Base-by-base conservation (phyloP, 495 filamentous ascomycete species). In the Aspergillus leporis region DNA sequence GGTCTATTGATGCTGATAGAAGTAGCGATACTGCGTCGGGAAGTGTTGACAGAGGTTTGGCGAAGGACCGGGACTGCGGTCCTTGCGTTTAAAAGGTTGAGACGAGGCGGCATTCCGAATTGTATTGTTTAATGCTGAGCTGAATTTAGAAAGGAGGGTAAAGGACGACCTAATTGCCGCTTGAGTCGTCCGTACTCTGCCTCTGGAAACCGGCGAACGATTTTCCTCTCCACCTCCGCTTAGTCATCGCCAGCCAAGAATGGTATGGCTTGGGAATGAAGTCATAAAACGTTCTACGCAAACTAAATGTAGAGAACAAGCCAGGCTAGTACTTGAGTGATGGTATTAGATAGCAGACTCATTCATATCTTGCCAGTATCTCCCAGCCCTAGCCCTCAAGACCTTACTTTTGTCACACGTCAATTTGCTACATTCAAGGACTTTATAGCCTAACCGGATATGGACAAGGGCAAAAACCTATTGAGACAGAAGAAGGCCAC, bases 41-140 rank as follows among this genome's bases (percentile, higher is more conserved):
- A 58, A 32, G 58, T 40, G 19, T 21, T 61, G 40, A 46, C 50
- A 13, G 68, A 61, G 14, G 70, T 51, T 54, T 66, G 70, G 61
- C 72, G 71, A 53, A 79, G 48, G 51, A 65, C 69, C 19, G 71
- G 62, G 18, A 66, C 67, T 13, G 73, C 71, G 63, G 71, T 66
- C 49, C 66, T 64, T 53, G 74, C 68, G 43, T 75, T 68, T 60
- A 77, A 74, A 0, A 77, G 59, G 38, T 71, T 77, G 55, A 77
- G 59, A 53, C 73, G 64, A 14, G 76, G 74, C 28, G 75, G 63
- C 75, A 78, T 78, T 53, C 18, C 69, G 61, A 57, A 47, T 19
- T 8, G 16, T n/a, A 54, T 53, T 51, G 56, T 34, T 56, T 28
- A 52, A 59, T 41, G 50, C 19, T 54, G 43, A 14, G 40, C 5